Conservation (phyloP, 164 flowering plant genomes). For the Vitis labrusca region DNA sequence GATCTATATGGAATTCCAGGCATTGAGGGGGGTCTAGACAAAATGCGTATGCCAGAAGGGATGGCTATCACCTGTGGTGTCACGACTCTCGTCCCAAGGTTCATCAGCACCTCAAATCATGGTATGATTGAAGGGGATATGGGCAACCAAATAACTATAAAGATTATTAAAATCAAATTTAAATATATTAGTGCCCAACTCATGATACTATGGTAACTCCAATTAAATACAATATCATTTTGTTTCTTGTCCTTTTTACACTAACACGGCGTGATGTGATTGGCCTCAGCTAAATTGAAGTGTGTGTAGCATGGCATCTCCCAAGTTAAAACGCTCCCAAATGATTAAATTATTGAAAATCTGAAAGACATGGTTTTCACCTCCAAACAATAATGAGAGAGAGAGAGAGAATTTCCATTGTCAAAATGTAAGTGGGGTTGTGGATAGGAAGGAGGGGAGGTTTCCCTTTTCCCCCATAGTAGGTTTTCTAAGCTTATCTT, state of each 20-base stretch:
- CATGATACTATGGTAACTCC: too few species aligned
- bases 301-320: neutral
- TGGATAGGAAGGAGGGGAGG: neutral
- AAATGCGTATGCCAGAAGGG: too few species aligned
- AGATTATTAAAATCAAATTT: too few species aligned
- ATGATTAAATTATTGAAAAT: neutral
- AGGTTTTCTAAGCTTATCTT: slow-evolving; percentile 7
- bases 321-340: neutral
- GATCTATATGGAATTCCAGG: too few species aligned
- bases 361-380: neutral
- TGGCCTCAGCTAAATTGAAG: neutral
- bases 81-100: too few species aligned
- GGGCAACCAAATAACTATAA: too few species aligned
- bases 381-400: neutral
- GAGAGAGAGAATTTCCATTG: neutral
- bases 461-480: neutral
- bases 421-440: neutral
- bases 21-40: too few species aligned
- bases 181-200: too few species aligned
- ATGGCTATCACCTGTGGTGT: too few species aligned
- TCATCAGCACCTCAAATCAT: too few species aligned
- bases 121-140: too few species aligned
- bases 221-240: neutral
- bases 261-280: too few species aligned
- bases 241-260: neutral